Percentiles rank a stretch among this genome's conserved stretches.
Conservation (phyloP, 192 early-diverging fungal species). For the Umbelopsis sp. region DNA sequence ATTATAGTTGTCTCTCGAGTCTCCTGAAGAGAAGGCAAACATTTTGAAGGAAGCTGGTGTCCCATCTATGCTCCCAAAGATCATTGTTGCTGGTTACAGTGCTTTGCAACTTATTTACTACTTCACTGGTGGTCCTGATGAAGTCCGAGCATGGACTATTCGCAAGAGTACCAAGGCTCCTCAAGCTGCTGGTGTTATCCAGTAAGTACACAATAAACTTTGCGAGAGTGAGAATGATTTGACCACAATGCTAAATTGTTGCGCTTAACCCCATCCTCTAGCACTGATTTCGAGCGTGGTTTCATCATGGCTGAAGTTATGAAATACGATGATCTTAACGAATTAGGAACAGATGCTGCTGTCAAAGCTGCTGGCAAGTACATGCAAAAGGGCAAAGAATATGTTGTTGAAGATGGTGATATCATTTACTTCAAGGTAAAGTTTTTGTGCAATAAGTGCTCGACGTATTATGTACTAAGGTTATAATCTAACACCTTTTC, state of each 20-base stretch:
- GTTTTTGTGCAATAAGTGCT: no score
- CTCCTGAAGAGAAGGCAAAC: slow-evolving; percentile 44
- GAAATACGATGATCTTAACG: slow-evolving; percentile 58
- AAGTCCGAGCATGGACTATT: slow-evolving; percentile 83
- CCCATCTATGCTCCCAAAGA: slow-evolving; percentile 60
- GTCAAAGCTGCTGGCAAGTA: slow-evolving; percentile 78
- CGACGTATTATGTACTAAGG: no score
- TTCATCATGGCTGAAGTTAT: slow-evolving; percentile 77
- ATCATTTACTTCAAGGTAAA: slow-evolving; percentile 53
- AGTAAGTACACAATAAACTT: slow-evolving; percentile 51
- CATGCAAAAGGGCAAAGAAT: slow-evolving; percentile 72
- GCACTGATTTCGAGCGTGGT: slow-evolving; percentile 77
- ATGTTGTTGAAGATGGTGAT: slow-evolving; percentile 68
- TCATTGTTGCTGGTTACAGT: slow-evolving; percentile 68
- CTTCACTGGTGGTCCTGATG: slow-evolving; percentile 56
- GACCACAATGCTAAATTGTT: no score
- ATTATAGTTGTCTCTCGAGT: slow-evolving; percentile 37
- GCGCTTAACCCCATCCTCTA: slow-evolving; percentile 46
- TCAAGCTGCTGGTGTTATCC: slow-evolving; percentile 64
- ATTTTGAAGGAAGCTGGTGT: slow-evolving; percentile 37
- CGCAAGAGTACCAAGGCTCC: slow-evolving; percentile 66
- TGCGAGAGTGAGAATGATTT: slow-evolving; percentile 23
- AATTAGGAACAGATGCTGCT: slow-evolving; percentile 62
- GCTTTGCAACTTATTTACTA: slow-evolving; percentile 74
- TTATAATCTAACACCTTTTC: neutral